phyloP scores from a whole-genome alignment of 768 basidiomycete species.

The Ramaria rubella region DNA sequence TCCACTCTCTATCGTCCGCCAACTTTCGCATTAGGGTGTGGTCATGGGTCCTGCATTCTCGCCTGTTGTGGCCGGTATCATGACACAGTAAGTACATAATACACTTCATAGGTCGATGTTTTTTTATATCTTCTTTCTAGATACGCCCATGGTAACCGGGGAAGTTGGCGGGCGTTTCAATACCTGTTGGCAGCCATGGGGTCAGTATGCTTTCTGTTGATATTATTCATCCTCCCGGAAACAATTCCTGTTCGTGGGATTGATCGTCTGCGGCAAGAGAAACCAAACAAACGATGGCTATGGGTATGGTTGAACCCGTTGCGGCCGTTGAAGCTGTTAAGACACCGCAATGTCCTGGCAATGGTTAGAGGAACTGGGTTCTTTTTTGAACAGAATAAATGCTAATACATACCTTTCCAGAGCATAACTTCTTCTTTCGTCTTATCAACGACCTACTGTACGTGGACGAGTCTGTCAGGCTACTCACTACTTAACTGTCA shows the following conservation, averaged over 20 bases:
- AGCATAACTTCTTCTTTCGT: neutral
- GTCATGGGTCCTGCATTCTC: conserved; percentile 1
- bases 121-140: too few relatives aligned
- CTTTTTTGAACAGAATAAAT: too few relatives aligned
- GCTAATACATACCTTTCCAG: too few relatives aligned
- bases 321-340: neutral
- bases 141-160: neutral
- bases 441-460: neutral
- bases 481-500: too few relatives aligned
- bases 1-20: too few relatives aligned
- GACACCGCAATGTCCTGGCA: neutral
- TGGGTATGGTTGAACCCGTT: conserved; percentile 5
- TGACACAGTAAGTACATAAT: conserved; percentile 3
- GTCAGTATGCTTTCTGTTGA: neutral
- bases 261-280: neutral
- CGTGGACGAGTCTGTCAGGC: neutral
- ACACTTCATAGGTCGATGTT: neutral
- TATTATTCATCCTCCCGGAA: conserved; percentile 1
- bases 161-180: conserved; percentile 5
- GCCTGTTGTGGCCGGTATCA: conserved; percentile 2
- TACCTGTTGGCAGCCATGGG: conserved; percentile 3
- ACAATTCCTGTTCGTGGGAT: conserved; percentile 1
- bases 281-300: neutral
- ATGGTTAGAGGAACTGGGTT: neutral
- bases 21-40: neutral